These are phyloP conservation scores for Colletotrichum echinochloae DNA, from an alignment of 2,329 filamentous ascomycete species.

Conservation along the genomic window DNA sequence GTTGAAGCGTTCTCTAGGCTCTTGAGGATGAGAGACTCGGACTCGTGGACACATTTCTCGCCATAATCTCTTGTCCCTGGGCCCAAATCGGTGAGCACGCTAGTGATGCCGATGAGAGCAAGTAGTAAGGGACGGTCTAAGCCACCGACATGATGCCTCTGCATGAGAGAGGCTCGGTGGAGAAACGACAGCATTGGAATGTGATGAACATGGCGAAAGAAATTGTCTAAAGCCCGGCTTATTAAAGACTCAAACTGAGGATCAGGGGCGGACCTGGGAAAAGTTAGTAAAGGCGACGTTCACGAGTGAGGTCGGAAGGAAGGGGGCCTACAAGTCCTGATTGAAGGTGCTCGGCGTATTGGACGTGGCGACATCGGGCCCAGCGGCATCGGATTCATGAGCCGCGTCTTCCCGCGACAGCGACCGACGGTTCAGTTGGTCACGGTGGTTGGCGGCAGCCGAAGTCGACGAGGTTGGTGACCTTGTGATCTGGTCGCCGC, in stretches of 20 bases:
- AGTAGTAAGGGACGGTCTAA: slow-evolving; percentile 66
- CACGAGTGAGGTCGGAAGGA: neutral
- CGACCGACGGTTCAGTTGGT: slow-evolving; percentile 24
- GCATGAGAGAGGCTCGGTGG: slow-evolving; percentile 70
- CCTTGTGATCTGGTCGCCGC: slow-evolving; percentile 16
- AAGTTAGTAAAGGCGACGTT: neutral
- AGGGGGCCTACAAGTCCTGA: slow-evolving; percentile 50
- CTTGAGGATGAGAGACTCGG: slow-evolving; percentile 63
- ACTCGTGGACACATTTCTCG: slow-evolving; percentile 65
- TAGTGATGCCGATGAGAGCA: slow-evolving; percentile 67
- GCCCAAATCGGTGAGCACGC: slow-evolving; percentile 66
- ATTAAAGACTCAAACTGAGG: slow-evolving; percentile 63
- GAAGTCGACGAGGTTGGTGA: slow-evolving; percentile 32
- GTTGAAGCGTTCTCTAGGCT: slow-evolving; percentile 68
- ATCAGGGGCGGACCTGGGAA: slow-evolving; percentile 50
- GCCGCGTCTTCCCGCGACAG: slow-evolving; percentile 32
- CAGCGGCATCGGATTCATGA: slow-evolving; percentile 32
- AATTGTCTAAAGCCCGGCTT: slow-evolving; percentile 65
- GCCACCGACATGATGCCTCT: slow-evolving; percentile 67
- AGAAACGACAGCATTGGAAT: slow-evolving; percentile 70
- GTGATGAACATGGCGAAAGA: slow-evolving; percentile 70
- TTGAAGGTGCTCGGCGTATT: slow-evolving; percentile 51
- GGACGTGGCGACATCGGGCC: slow-evolving; percentile 48
- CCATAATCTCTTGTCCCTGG: slow-evolving; percentile 65
- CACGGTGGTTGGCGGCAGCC: slow-evolving; percentile 15